These are phyloP conservation scores for Linnemannia zychae DNA, from an alignment of 192 early-diverging fungal species.

Conservation along the genomic window DNA sequence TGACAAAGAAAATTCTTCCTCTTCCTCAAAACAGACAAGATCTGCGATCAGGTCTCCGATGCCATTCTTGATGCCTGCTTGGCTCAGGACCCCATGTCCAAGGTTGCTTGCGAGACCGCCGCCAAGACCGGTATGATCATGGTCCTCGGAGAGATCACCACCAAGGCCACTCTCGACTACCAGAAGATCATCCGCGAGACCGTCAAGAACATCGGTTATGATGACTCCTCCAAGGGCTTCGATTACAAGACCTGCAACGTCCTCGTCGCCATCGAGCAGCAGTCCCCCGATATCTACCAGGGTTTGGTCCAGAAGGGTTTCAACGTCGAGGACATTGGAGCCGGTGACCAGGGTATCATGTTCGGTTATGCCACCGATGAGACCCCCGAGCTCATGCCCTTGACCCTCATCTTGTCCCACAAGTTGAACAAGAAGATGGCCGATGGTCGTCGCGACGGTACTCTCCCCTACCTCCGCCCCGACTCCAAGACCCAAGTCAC, in stretches of 20 bases:
- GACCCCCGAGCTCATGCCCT: slow-evolving; percentile 99
- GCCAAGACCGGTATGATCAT: slow-evolving; percentile 99
- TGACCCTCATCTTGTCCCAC: slow-evolving; percentile 95
- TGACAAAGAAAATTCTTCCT: background rate
- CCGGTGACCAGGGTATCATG: slow-evolving; percentile 98
- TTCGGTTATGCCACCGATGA: slow-evolving; percentile 98
- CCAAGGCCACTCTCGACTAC: slow-evolving; percentile 98
- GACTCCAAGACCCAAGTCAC: slow-evolving; percentile 99
- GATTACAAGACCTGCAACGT: slow-evolving; percentile 99
- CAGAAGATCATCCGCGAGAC: slow-evolving; percentile 99
- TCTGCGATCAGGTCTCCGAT: slow-evolving; percentile 99
- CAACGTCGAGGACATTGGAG: slow-evolving; percentile 96
- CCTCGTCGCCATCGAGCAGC: slow-evolving; percentile 99
- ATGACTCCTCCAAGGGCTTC: slow-evolving; percentile 99
- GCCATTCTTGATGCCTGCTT: slow-evolving; percentile 98
- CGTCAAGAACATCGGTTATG: slow-evolving; percentile 99
- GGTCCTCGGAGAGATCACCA: slow-evolving; percentile 99
- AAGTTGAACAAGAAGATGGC: slow-evolving; percentile 97
- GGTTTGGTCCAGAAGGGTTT: slow-evolving; percentile 94
- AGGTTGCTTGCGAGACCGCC: slow-evolving; percentile 99
- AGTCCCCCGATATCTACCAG: slow-evolving; percentile 99
- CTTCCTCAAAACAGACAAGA: slow-evolving; percentile 83
- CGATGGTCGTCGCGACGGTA: slow-evolving; percentile 94
- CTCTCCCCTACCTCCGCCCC: slow-evolving; percentile 89
- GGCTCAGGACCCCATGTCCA: slow-evolving; percentile 94